Percentiles rank a stretch among this genome's conserved stretches.
Conservation (phyloP, 2,329 filamentous ascomycete species). For the Paraphoma chrysanthemicola region DNA sequence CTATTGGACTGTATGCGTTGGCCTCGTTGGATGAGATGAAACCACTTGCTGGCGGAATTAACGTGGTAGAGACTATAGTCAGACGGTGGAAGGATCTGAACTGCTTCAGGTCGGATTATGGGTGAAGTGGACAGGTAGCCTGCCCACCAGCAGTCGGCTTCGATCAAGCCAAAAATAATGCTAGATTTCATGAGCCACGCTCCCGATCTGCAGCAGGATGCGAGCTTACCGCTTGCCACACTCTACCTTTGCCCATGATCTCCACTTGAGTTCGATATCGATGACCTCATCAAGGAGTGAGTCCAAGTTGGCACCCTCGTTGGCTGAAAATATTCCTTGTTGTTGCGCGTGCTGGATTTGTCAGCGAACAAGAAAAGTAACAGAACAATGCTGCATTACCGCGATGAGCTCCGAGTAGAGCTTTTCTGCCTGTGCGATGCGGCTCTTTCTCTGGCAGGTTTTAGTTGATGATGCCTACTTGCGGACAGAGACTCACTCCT, state of each 20-base stretch:
- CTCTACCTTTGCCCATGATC: slow-evolving; percentile 61
- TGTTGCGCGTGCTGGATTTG: slow-evolving; percentile 53
- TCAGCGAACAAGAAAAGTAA: slow-evolving; percentile 11
- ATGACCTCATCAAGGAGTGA: slow-evolving; percentile 54
- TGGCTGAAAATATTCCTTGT: slow-evolving; percentile 59
- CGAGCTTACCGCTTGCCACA: slow-evolving; percentile 53
- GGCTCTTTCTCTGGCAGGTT: slow-evolving; percentile 41
- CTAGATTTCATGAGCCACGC: slow-evolving; percentile 19
- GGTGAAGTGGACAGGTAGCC: slow-evolving; percentile 57
- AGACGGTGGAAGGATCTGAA: slow-evolving; percentile 56
- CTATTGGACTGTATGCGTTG: slow-evolving; percentile 36
- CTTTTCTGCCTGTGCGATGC: slow-evolving; percentile 58
- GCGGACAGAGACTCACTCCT: slow-evolving; percentile 42
- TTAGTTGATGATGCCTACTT: slow-evolving; percentile 10
- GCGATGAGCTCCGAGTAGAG: slow-evolving; percentile 59
- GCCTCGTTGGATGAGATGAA: slow-evolving; percentile 38
- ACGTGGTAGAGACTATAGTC: slow-evolving; percentile 55
- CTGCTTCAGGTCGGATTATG: slow-evolving; percentile 54
- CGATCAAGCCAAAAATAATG: slow-evolving; percentile 56
- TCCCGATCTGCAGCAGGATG: not conserved
- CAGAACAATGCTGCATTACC: slow-evolving; percentile 27
- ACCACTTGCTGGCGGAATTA: slow-evolving; percentile 44
- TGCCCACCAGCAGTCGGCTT: slow-evolving; percentile 58
- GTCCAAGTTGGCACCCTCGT: slow-evolving; percentile 46
- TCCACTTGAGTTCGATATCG: slow-evolving; percentile 58